These are phyloP conservation scores for Rhizopus sp. DNA, from an alignment of 371 early-diverging fungal species.

Conservation along the genomic window DNA sequence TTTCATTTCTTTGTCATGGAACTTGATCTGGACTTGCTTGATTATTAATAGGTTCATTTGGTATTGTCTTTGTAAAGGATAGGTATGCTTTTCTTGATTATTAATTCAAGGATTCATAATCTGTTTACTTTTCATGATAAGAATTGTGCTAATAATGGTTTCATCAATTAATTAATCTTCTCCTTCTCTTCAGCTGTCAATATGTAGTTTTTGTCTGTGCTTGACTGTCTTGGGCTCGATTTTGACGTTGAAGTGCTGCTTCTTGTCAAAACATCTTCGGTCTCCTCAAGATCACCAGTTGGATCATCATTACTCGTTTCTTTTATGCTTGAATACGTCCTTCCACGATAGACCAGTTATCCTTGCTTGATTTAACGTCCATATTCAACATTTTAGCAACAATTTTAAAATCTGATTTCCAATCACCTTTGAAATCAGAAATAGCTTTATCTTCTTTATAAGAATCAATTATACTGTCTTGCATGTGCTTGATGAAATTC, in stretches of 20 bases:
- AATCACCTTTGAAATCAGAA: slow-evolving; percentile 2
- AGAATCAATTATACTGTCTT: background rate
- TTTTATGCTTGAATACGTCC: slow-evolving; percentile 1
- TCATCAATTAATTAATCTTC: background rate
- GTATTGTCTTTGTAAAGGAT: too few relatives aligned
- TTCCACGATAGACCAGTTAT: slow-evolving; percentile 3
- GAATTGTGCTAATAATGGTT: too few relatives aligned
- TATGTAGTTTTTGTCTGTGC: slow-evolving; percentile 8
- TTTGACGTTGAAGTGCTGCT: slow-evolving; percentile 4
- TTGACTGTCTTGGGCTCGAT: slow-evolving; percentile 9
- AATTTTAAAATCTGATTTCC: slow-evolving; percentile 1
- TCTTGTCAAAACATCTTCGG: background rate
- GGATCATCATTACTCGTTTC: slow-evolving; percentile 1
- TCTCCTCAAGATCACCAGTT: slow-evolving; percentile 2
- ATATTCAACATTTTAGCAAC: slow-evolving; percentile 4
- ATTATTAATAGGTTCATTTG: background rate
- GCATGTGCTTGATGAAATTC: background rate
- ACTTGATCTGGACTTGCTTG: slow-evolving; percentile 2
- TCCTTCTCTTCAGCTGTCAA: slow-evolving; percentile 8
- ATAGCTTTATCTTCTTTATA: slow-evolving; percentile 4
- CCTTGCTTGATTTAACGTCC: background rate
- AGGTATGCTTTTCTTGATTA: too few relatives aligned
- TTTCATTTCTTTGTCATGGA: slow-evolving; percentile 1
- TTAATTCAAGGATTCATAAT: too few relatives aligned
- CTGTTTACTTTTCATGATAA: too few relatives aligned